A percentile compares a stretch with the other conserved stretches of the same genome.
Conservation (phyloP, 768 basidiomycete genomes). For the Mycena maculata region DNA sequence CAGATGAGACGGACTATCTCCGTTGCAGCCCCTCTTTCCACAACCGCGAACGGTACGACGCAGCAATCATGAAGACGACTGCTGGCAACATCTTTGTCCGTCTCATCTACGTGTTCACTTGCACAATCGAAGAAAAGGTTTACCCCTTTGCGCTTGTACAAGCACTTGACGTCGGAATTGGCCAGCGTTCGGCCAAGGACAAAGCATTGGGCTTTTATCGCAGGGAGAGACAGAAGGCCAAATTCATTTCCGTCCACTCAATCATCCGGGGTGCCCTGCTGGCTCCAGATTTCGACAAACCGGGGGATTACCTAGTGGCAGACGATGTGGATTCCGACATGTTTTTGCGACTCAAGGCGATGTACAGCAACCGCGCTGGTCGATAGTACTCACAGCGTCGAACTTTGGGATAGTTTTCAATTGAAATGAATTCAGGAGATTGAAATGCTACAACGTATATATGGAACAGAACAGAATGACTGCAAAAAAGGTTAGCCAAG, state of each 20-base stretch:
- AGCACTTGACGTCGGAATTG: slow-evolving; percentile 29
- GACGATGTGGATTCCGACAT: slow-evolving; percentile 1
- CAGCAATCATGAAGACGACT: slow-evolving; percentile 31
- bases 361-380: too few species aligned
- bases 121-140: slow-evolving; percentile 10
- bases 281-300: background rate
- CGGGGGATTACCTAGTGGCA: background rate
- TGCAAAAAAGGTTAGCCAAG: too few species aligned
- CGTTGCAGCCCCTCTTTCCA: slow-evolving; percentile 34
- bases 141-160: slow-evolving; percentile 36
- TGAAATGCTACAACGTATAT: too few species aligned
- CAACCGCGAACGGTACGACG: slow-evolving; percentile 21
- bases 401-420: too few species aligned
- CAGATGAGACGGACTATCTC: slow-evolving; percentile 27
- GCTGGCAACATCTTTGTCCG: slow-evolving; percentile 31
- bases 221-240: background rate
- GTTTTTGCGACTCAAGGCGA: background rate
- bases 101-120: slow-evolving; percentile 35
- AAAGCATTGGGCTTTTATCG: background rate
- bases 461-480: too few species aligned
- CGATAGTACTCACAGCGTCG: too few species aligned
- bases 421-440: too few species aligned
- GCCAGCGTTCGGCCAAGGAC: too few species aligned
- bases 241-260: slow-evolving; percentile 33
- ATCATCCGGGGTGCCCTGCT: slow-evolving; percentile 4